Conservation (phyloP, 2,329 filamentous ascomycete genomes). For the Cladosporium sp. region DNA sequence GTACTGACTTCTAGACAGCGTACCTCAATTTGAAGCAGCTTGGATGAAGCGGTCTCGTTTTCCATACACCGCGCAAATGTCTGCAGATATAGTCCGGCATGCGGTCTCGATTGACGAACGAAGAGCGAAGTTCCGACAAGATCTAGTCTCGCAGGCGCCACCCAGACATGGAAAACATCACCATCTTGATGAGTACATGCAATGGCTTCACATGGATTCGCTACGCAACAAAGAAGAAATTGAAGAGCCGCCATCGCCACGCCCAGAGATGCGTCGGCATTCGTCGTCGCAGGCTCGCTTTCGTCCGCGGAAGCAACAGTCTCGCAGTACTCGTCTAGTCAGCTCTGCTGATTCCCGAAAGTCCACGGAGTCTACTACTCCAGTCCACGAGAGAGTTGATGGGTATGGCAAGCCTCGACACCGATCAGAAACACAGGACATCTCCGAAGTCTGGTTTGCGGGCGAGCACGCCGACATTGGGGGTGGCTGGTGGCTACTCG, state of each 20-base stretch:
- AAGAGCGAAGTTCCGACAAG: constrained; percentile 71
- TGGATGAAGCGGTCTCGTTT: constrained; percentile 82
- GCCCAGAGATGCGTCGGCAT: constrained; percentile 21
- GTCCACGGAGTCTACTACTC: constrained; percentile 28
- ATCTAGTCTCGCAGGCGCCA: constrained; percentile 58
- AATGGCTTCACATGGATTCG: constrained; percentile 15
- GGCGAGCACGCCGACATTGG: constrained; percentile 54
- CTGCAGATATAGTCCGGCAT: constrained; percentile 64
- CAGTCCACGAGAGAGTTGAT: constrained; percentile 8
- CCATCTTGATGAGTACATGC: constrained; percentile 18
- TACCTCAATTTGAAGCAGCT: constrained; percentile 69
- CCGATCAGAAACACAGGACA: constrained; percentile 49
- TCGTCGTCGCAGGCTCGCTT: constrained; percentile 22
- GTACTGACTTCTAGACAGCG: background rate
- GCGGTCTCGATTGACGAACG: constrained; percentile 72
- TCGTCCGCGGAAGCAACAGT: constrained; percentile 19
- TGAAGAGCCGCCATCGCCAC: constrained; percentile 24
- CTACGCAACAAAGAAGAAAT: constrained; percentile 22
- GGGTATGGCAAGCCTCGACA: constrained; percentile 14
- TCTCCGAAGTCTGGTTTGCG: constrained; percentile 79
- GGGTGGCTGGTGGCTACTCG: constrained; percentile 24
- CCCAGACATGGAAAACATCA: constrained; percentile 27
- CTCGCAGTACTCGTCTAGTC: constrained; percentile 1
- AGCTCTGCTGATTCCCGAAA: constrained; percentile 33
- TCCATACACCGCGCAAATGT: constrained; percentile 62